phyloP scores from a whole-genome alignment of 2,329 filamentous ascomycete species.

The Huntiella abstrusa region DNA sequence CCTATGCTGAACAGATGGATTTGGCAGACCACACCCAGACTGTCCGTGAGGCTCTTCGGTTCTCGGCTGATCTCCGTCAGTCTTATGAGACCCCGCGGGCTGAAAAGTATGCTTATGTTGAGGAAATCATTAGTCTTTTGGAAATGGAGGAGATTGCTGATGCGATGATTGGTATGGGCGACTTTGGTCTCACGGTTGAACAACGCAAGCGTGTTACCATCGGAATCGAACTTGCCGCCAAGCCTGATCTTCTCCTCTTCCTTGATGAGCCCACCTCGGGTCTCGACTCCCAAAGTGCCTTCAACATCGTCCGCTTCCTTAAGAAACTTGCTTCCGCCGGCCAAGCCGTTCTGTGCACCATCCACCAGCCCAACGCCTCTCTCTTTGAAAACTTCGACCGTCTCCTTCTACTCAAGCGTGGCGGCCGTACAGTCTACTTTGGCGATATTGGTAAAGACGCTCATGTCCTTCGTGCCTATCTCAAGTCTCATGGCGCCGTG shows the following conservation, averaged over 20 bases:
- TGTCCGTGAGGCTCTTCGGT: constrained; percentile 43
- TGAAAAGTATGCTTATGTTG: constrained; percentile 41
- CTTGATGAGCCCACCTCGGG: constrained; percentile 64
- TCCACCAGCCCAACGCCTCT: constrained; percentile 74
- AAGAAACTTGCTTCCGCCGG: constrained; percentile 55
- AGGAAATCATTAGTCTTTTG: constrained; percentile 39
- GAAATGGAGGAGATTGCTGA: constrained; percentile 42
- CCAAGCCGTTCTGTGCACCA: constrained; percentile 78
- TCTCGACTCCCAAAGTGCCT: constrained; percentile 49
- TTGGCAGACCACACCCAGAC: constrained; percentile 43
- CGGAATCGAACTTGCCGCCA: constrained; percentile 74
- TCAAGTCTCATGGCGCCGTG: constrained; percentile 40
- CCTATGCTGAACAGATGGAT: constrained; percentile 44
- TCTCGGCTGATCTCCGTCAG: constrained; percentile 43
- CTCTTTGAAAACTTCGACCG: constrained; percentile 81
- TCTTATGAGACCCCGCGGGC: constrained; percentile 30
- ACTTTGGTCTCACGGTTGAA: constrained; percentile 53
- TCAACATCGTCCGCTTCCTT: constrained; percentile 51
- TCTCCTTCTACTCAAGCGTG: constrained; percentile 57
- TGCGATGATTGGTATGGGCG: constrained; percentile 36
- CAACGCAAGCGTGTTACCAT: constrained; percentile 68
- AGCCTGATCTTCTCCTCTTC: constrained; percentile 58
- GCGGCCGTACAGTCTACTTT: constrained; percentile 71
- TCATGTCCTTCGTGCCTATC: constrained; percentile 44
- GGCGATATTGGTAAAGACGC: constrained; percentile 68